Evolutionary conservation across 2,329 filamentous ascomycete genomes (phyloP).

Genomic region (Rachicladosporium sp.): DNA sequence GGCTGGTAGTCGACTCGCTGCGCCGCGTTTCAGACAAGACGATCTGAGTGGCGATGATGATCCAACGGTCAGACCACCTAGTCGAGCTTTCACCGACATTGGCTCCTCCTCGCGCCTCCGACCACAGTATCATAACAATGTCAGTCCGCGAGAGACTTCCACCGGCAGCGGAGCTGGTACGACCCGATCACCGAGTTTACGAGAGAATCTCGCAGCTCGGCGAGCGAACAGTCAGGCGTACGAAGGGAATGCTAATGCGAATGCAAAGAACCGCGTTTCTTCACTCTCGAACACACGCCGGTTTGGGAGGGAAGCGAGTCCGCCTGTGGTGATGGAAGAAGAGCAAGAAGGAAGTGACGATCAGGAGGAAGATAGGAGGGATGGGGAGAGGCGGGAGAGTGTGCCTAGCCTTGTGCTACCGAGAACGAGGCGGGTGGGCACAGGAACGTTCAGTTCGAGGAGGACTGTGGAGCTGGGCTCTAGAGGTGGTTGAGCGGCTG

Average conservation of each 20-base stretch:
- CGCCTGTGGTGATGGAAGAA: slow-evolving; percentile 11
- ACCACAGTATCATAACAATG: slow-evolving; percentile 1
- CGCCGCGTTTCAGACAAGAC: slow-evolving; percentile 19
- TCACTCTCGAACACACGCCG: slow-evolving; percentile 8
- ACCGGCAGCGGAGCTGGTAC: background rate
- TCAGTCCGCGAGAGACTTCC: slow-evolving; percentile 3
- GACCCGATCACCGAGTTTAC: slow-evolving; percentile 8
- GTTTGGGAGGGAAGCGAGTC: slow-evolving; percentile 7
- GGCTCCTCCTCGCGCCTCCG: slow-evolving; percentile 7
- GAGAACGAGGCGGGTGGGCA: no score
- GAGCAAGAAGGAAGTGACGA: background rate
- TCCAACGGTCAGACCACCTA: slow-evolving; percentile 31
- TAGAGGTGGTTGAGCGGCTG: no score
- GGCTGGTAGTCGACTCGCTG: slow-evolving; percentile 27
- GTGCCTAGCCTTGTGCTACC: no score
- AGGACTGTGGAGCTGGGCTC: no score
- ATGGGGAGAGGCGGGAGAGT: no score
- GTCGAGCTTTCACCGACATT: slow-evolving; percentile 37
- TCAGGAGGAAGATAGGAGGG: no score
- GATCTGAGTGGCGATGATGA: slow-evolving; percentile 26
- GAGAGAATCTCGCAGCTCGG: slow-evolving; percentile 11
- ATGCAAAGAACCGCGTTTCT: slow-evolving; percentile 8
- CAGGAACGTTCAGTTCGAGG: no score
- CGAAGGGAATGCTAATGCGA: slow-evolving; percentile 3
- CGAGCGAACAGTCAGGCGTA: slow-evolving; percentile 6